A percentile compares a stretch with the other conserved stretches of the same genome.
Evolutionary conservation across 2,329 filamentous ascomycete genomes (phyloP).

Genomic region (Alternaria angustiovoidea): DNA sequence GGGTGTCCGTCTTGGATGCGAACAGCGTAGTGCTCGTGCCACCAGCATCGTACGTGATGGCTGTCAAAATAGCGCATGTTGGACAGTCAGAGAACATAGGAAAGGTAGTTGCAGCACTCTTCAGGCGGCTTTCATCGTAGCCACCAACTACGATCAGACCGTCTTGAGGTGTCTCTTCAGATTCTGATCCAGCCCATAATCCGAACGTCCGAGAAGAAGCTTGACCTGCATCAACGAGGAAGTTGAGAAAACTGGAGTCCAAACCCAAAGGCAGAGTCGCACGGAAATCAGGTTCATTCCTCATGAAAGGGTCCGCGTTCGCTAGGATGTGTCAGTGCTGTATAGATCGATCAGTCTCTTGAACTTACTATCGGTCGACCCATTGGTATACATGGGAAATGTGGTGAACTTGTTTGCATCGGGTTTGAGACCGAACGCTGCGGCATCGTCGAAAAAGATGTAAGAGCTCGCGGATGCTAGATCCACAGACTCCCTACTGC

Average conservation of each 20-base stretch:
- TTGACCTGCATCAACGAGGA: conserved; percentile 25
- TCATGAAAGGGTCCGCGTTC: conserved; percentile 14
- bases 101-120: conserved; percentile 22
- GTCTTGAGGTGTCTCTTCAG: conserved; percentile 24
- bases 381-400: conserved; percentile 24
- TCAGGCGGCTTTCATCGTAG: conserved; percentile 25
- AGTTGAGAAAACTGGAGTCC: conserved; percentile 25
- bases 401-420: conserved; percentile 22
- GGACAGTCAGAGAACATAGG: conserved; percentile 30
- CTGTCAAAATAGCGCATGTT: conserved; percentile 29
- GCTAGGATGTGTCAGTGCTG: conserved; percentile 7
- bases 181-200: conserved; percentile 29
- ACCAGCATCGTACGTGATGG: conserved; percentile 27
- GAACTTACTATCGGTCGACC: conserved; percentile 24
- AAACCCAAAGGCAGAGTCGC: conserved; percentile 25
- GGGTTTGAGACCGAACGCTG: conserved; percentile 23
- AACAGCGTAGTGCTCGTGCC: conserved; percentile 25
- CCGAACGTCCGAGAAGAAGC: conserved; percentile 29
- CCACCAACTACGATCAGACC: conserved; percentile 26
- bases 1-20: conserved; percentile 16
- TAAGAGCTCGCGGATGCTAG: conserved; percentile 20
- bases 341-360: neutral
- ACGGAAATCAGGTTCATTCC: conserved; percentile 15
- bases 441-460: conserved; percentile 25
- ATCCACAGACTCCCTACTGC: conserved; percentile 24